Evolutionary conservation across 345 rosid genomes (phyloP).

Genomic region (Lepidium didymum): DNA sequence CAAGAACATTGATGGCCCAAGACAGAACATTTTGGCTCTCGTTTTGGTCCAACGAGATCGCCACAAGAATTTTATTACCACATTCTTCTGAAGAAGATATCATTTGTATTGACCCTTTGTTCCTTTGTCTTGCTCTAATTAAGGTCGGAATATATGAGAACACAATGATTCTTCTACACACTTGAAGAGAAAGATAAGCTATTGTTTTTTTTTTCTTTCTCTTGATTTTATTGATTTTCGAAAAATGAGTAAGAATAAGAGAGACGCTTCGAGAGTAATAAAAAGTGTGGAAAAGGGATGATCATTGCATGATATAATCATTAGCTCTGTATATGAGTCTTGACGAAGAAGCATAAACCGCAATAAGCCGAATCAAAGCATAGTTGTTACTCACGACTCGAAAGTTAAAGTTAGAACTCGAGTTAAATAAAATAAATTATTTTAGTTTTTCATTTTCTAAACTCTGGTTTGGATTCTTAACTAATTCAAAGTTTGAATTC

Average conservation of each 20-base stretch:
- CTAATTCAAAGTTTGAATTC: not conserved
- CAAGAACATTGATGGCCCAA: slow-evolving; percentile 76
- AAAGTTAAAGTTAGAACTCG: not conserved
- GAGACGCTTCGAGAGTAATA: slow-evolving; percentile 22
- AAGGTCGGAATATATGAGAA: not conserved
- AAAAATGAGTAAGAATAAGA: slow-evolving; percentile 12
- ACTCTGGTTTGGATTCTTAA: not conserved
- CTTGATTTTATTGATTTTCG: not conserved
- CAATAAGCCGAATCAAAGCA: slow-evolving; percentile 10
- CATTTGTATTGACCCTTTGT: slow-evolving; percentile 31
- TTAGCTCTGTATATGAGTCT: slow-evolving; percentile 49
- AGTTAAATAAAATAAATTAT: not conserved
- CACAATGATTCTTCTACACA: slow-evolving; percentile 21
- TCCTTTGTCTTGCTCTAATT: not conserved
- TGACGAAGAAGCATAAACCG: slow-evolving; percentile 50
- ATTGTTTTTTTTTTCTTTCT: not conserved
- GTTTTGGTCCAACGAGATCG: slow-evolving; percentile 52
- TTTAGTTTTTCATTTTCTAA: not conserved
- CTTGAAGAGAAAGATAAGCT: slow-evolving; percentile 15
- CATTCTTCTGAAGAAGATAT: slow-evolving; percentile 26
- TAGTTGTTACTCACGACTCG: not conserved
- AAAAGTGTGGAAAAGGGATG: slow-evolving; percentile 19
- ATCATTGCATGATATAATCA: slow-evolving; percentile 32
- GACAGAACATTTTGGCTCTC: slow-evolving; percentile 60
- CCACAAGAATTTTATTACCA: slow-evolving; percentile 60